phyloP scores from a whole-genome alignment of 306 rosid species.

The Delonix regia region DNA sequence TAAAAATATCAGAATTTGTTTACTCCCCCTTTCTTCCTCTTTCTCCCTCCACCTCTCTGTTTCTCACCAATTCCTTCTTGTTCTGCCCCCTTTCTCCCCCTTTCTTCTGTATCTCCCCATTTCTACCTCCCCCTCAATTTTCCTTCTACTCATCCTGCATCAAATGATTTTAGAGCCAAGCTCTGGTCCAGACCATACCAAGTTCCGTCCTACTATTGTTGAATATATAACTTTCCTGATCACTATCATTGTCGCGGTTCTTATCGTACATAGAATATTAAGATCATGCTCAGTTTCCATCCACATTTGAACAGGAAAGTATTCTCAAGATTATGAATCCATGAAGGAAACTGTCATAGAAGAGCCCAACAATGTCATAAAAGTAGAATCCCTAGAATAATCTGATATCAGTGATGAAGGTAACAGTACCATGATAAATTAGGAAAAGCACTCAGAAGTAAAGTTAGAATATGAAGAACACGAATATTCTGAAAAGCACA shows the following conservation, averaged over 20 bases:
- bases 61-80: no score
- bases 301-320: background rate
- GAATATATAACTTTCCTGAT: background rate
- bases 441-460: background rate
- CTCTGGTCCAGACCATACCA: background rate
- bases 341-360: background rate
- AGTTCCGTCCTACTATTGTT: no score
- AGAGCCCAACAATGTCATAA: background rate
- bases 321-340: background rate
- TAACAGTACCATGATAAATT: no score
- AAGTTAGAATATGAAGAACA: background rate
- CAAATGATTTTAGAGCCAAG: background rate
- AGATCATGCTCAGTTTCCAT: background rate
- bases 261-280: background rate
- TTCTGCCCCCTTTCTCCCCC: no score
- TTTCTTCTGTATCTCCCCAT: no score
- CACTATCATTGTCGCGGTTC: no score
- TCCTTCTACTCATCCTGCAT: no score
- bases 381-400: background rate
- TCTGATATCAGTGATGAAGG: background rate
- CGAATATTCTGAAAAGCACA: background rate
- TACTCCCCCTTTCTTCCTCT: no score
- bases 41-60: no score
- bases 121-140: no score
- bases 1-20: no score